Evolutionary conservation across 805 yeast genomes (phyloP).

Genomic region (Saccharomycopsis microspora): DNA sequence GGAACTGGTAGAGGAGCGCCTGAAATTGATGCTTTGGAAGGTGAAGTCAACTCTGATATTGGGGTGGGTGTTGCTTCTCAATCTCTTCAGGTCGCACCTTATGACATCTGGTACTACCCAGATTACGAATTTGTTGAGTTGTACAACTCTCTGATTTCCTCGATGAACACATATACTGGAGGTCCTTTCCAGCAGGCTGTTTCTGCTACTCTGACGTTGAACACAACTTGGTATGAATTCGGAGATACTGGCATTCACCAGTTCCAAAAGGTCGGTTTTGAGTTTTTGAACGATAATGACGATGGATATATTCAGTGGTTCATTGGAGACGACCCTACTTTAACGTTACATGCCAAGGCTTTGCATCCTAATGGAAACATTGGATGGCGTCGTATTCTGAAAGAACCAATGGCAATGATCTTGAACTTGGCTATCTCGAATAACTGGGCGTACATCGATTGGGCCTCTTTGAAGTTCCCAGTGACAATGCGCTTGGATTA

Average conservation of each 20-base stretch:
- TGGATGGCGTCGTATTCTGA: slow-evolving; percentile 68
- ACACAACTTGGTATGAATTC: slow-evolving; percentile 70
- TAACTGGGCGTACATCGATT: slow-evolving; percentile 89
- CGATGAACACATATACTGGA: slow-evolving; percentile 83
- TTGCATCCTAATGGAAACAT: slow-evolving; percentile 87
- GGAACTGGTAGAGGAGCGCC: slow-evolving; percentile 94
- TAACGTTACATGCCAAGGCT: slow-evolving; percentile 61
- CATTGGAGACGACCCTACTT: slow-evolving; percentile 71
- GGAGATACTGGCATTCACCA: slow-evolving; percentile 37
- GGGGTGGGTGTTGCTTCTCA: slow-evolving; percentile 76
- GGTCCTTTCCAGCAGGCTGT: slow-evolving; percentile 93
- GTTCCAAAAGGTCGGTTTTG: slow-evolving; percentile 70
- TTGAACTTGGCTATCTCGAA: slow-evolving; percentile 85
- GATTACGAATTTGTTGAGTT: slow-evolving; percentile 74
- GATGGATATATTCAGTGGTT: slow-evolving; percentile 78
- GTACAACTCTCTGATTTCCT: slow-evolving; percentile 54
- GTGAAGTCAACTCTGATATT: slow-evolving; percentile 48
- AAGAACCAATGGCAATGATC: slow-evolving; percentile 88
- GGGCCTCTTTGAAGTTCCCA: slow-evolving; percentile 77
- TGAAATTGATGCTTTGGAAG: slow-evolving; percentile 89
- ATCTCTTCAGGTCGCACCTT: slow-evolving; percentile 86
- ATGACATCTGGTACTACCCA: slow-evolving; percentile 89
- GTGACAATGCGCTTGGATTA: slow-evolving; percentile 66
- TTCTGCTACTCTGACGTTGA: slow-evolving; percentile 71
- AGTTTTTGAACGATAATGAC: slow-evolving; percentile 59